Percentiles rank a stretch among this genome's conserved stretches.
These are phyloP conservation scores for Plantago ovata DNA, from an alignment of 257 asterid genomes.

Conservation along the genomic window DNA sequence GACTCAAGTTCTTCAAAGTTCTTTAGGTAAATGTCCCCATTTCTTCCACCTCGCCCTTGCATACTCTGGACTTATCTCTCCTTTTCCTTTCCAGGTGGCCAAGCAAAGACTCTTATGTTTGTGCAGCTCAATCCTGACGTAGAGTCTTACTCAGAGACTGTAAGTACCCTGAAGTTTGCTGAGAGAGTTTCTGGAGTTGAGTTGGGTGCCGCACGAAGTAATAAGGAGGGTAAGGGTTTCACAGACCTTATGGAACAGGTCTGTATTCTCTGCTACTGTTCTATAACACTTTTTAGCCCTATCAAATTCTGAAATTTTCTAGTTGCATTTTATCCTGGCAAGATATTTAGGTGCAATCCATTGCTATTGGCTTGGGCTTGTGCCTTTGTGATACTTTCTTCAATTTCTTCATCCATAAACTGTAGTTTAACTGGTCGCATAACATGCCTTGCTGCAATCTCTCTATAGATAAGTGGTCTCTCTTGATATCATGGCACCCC, in stretches of 20 bases:
- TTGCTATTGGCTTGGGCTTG: background rate
- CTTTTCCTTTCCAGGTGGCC: constrained; percentile 58
- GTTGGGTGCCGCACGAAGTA: constrained; percentile 91
- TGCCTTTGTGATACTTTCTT: background rate
- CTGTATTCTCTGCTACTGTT: constrained; percentile 7
- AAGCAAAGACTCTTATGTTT: constrained; percentile 98
- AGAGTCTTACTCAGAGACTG: constrained; percentile 86
- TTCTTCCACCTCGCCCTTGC: background rate
- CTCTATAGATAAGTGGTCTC: too few relatives aligned
- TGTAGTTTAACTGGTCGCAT: too few relatives aligned
- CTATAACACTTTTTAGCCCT: background rate
- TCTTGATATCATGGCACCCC: too few relatives aligned
- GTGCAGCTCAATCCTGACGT: constrained; percentile 95
- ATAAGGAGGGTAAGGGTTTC: constrained; percentile 82
- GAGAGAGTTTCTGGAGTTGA: constrained; percentile 98
- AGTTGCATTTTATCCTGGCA: background rate
- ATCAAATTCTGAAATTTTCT: background rate
- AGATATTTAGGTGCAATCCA: background rate
- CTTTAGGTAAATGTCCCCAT: constrained; percentile 51
- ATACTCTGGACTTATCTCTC: background rate
- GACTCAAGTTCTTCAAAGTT: constrained; percentile 96
- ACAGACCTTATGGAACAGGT: constrained; percentile 99
- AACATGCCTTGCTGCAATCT: too few relatives aligned
- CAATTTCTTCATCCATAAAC: too few relatives aligned
- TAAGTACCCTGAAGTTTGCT: constrained; percentile 92